Conservation (phyloP, 2,329 filamentous ascomycete species). For the Calonectria leucothoes region DNA sequence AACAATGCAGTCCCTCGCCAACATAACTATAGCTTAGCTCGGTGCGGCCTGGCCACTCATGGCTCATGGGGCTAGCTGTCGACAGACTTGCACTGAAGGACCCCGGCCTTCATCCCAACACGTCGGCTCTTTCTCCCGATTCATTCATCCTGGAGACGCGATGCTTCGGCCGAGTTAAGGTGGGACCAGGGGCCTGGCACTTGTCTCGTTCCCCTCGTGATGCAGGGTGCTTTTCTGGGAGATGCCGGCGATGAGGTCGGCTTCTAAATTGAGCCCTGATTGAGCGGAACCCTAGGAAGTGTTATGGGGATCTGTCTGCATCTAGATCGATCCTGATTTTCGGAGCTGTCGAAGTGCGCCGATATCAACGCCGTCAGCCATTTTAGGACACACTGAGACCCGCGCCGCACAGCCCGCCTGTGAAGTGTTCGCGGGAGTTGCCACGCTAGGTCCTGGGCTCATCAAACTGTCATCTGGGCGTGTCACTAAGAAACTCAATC, state of each 20-base stretch:
- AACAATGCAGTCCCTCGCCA: conserved; percentile 3
- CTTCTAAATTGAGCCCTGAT: background rate
- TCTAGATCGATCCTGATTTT: conserved; percentile 15
- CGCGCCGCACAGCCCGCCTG: conserved; percentile 25
- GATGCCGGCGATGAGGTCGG: background rate
- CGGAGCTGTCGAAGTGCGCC: background rate
- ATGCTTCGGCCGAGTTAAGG: conserved; percentile 19
- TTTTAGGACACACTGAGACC: conserved; percentile 9
- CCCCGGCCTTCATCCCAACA: conserved; percentile 2
- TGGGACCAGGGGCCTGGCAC: background rate
- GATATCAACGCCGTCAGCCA: conserved; percentile 21
- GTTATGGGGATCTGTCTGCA: background rate
- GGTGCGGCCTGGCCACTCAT: conserved; percentile 1
- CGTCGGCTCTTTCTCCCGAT: conserved; percentile 5
- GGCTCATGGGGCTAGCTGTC: background rate
- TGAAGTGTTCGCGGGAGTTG: conserved; percentile 21
- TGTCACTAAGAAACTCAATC: background rate
- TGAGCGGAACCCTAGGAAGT: background rate
- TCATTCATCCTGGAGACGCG: conserved; percentile 2
- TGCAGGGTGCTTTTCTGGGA: conserved; percentile 1
- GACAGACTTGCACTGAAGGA: background rate
- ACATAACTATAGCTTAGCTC: conserved; percentile 10
- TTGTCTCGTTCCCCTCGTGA: background rate
- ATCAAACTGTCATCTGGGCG: conserved; percentile 10
- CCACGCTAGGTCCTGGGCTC: conserved; percentile 26